Evolutionary conservation across 495 filamentous ascomycete genomes (phyloP).

Genomic region (Durotheca rogersii): DNA sequence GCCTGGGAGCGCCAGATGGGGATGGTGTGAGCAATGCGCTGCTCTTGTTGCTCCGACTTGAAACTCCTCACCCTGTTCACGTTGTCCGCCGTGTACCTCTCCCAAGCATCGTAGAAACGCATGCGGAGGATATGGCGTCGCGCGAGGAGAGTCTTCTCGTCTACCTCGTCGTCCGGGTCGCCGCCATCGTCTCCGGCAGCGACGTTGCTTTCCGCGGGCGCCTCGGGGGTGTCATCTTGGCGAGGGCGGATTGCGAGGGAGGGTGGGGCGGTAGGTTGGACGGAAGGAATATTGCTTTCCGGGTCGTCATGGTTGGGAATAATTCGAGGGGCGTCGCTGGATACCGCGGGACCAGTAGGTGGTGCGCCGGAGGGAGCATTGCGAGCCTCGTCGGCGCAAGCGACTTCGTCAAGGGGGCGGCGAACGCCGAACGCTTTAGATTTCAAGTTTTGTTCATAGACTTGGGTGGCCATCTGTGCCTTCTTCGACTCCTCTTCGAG

Average conservation of each 20-base stretch:
- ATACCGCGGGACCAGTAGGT: neutral
- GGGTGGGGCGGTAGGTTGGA: neutral
- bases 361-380: neutral
- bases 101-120: constrained; percentile 77
- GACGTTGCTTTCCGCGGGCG: neutral
- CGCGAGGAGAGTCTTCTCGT: constrained; percentile 58
- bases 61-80: constrained; percentile 66
- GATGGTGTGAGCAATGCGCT: constrained; percentile 14
- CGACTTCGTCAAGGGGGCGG: neutral
- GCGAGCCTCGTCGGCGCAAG: neutral
- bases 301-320: neutral
- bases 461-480: constrained; percentile 32
- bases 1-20: constrained; percentile 29
- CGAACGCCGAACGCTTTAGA: constrained; percentile 28
- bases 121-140: constrained; percentile 67
- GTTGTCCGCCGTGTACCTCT: constrained; percentile 69
- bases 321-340: neutral
- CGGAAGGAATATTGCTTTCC: neutral
- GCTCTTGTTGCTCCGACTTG: constrained; percentile 46
- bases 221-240: neutral
- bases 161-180: constrained; percentile 19
- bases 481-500: constrained; percentile 58
- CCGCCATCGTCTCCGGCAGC: neutral
- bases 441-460: constrained; percentile 34
- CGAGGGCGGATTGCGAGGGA: neutral